Conservation (phyloP, 495 filamentous ascomycete species). For the Aspergillus egyptiacus region DNA sequence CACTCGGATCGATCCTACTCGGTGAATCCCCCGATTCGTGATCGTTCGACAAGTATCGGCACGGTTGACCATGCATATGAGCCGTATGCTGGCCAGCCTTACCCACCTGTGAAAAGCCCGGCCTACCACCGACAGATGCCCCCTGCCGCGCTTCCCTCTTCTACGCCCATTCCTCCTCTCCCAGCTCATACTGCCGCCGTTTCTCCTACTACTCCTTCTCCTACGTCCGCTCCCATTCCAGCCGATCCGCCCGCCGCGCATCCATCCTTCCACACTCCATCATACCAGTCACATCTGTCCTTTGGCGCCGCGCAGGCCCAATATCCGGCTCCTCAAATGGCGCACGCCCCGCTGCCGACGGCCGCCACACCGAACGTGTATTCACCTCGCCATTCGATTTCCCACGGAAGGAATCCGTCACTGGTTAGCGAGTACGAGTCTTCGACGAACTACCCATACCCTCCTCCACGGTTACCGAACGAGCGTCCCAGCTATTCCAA, state of each 20-base stretch:
- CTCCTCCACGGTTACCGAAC: conserved; percentile 15
- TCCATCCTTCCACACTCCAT: conserved; percentile 19
- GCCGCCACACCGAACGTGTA: conserved; percentile 40
- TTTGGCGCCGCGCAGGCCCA: conserved; percentile 38
- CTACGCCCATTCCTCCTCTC: conserved; percentile 2
- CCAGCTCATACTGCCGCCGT: not conserved
- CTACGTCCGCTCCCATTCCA: conserved; percentile 16
- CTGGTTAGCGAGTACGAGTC: conserved; percentile 33
- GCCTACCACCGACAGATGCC: conserved; percentile 17
- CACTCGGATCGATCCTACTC: conserved; percentile 51
- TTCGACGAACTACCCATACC: conserved; percentile 29
- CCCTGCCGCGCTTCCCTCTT: conserved; percentile 22
- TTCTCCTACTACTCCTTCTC: conserved; percentile 21
- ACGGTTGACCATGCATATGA: conserved; percentile 46
- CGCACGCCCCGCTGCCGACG: conserved; percentile 39
- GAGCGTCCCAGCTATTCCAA: conserved; percentile 27
- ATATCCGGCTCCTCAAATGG: conserved; percentile 42
- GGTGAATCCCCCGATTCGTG: conserved; percentile 46
- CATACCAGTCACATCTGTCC: conserved; percentile 38
- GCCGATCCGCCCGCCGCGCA: not conserved
- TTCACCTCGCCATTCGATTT: conserved; percentile 37
- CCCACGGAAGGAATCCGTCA: conserved; percentile 37
- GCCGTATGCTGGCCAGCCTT: conserved; percentile 34
- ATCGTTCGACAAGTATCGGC: conserved; percentile 70
- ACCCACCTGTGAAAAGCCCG: conserved; percentile 31